Evolutionary conservation across 2,329 filamentous ascomycete genomes (phyloP).

Genomic region (Ophiocordyceps camponoti-leonardi): DNA sequence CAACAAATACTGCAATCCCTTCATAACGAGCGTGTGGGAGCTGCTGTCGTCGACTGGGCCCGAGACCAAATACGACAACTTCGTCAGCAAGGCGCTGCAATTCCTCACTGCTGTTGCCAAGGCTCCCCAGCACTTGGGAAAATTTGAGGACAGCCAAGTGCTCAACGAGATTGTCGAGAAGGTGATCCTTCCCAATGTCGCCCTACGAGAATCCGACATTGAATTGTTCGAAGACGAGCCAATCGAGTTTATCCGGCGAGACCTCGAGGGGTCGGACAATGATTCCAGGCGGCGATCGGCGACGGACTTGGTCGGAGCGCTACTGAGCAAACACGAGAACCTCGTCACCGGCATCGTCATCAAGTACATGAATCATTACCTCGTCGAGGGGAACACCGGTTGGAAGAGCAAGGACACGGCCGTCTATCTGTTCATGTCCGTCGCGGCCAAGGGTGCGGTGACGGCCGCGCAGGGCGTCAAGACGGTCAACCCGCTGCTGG

Average conservation of each 20-base stretch:
- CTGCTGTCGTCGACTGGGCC: slow-evolving; percentile 72
- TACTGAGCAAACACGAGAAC: slow-evolving; percentile 76
- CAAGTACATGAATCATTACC: slow-evolving; percentile 72
- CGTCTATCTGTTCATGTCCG: slow-evolving; percentile 89
- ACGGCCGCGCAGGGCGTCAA: slow-evolving; percentile 83
- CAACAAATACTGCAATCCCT: slow-evolving; percentile 58
- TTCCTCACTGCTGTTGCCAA: slow-evolving; percentile 83
- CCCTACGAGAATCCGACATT: slow-evolving; percentile 78
- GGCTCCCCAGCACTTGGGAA: slow-evolving; percentile 57
- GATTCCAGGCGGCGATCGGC: slow-evolving; percentile 84
- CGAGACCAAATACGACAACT: slow-evolving; percentile 82
- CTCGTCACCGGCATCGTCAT: slow-evolving; percentile 77
- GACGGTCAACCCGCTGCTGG: slow-evolving; percentile 70
- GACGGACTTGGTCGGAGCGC: slow-evolving; percentile 79
- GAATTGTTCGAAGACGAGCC: slow-evolving; percentile 97
- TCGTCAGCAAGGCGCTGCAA: slow-evolving; percentile 87
- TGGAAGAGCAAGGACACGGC: slow-evolving; percentile 98
- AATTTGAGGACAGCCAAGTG: slow-evolving; percentile 70
- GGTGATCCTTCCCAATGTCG: slow-evolving; percentile 86
- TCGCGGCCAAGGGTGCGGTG: slow-evolving; percentile 78
- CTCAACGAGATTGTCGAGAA: slow-evolving; percentile 85
- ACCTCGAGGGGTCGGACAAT: slow-evolving; percentile 89
- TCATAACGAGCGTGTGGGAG: slow-evolving; percentile 82
- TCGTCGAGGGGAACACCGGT: slow-evolving; percentile 63
- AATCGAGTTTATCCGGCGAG: slow-evolving; percentile 91